A percentile compares a stretch with the other conserved stretches of the same genome.
Evolutionary conservation across 2,329 filamentous ascomycete genomes (phyloP).

Genomic region (Incumbomyces lentus): DNA sequence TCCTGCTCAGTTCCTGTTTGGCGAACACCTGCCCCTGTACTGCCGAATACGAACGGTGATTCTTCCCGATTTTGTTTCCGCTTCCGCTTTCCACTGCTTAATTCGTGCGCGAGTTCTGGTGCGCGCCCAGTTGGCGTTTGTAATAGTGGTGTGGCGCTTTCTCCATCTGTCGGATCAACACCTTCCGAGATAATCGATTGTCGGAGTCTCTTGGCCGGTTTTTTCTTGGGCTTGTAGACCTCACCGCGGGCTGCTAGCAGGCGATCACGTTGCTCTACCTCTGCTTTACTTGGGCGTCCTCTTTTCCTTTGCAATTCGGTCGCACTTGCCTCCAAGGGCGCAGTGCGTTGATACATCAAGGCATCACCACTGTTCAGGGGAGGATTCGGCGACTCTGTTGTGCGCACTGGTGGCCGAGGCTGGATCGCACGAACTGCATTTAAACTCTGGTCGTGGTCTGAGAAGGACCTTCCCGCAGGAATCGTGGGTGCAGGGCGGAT

Average conservation of each 20-base stretch:
- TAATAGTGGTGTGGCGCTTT: slow-evolving; percentile 10
- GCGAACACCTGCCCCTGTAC: not conserved
- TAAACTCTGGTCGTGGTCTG: not conserved
- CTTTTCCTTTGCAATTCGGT: slow-evolving; percentile 17
- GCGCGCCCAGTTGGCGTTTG: slow-evolving; percentile 12
- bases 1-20: not conserved
- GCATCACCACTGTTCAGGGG: slow-evolving; percentile 16
- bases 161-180: slow-evolving; percentile 7
- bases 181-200: slow-evolving; percentile 15
- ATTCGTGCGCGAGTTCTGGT: slow-evolving; percentile 10
- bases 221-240: slow-evolving; percentile 20
- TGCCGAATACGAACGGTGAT: not conserved
- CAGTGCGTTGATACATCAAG: slow-evolving; percentile 13
- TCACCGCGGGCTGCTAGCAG: slow-evolving; percentile 16
- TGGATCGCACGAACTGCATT: slow-evolving; percentile 14
- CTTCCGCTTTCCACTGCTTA: slow-evolving; percentile 15
- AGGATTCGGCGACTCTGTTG: slow-evolving; percentile 18
- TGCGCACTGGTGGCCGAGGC: slow-evolving; percentile 15
- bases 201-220: slow-evolving; percentile 17
- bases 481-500: slow-evolving; percentile 1
- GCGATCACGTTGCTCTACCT: slow-evolving; percentile 19
- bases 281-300: slow-evolving; percentile 20
- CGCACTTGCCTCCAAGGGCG: slow-evolving; percentile 11
- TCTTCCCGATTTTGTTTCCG: slow-evolving; percentile 7
- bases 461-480: not conserved